These are phyloP conservation scores for Oenanthe sinensis DNA, from an alignment of 129 eudicot genomes.

Conservation along the genomic window DNA sequence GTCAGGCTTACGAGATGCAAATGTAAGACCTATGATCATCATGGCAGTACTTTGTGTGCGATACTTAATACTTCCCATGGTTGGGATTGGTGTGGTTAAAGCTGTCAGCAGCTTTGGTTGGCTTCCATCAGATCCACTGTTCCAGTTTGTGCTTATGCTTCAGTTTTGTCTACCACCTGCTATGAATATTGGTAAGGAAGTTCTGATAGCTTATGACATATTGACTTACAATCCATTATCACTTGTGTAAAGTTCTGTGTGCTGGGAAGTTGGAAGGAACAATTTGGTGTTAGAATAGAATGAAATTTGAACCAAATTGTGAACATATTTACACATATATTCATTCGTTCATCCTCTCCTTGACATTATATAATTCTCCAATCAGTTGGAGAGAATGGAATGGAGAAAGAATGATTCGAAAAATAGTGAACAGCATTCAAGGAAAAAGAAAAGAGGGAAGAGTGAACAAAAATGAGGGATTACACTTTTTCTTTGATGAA, in stretches of 20 bases:
- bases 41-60: constrained; percentile 50
- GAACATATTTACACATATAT: neutral
- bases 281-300: neutral
- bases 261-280: neutral
- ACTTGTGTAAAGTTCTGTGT: neutral
- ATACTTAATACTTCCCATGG: constrained; percentile 45
- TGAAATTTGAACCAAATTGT: neutral
- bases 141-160: constrained; percentile 64
- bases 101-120: constrained; percentile 52
- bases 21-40: constrained; percentile 28
- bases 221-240: neutral
- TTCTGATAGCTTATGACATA: neutral
- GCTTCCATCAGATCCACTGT: constrained; percentile 77
- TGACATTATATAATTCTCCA: neutral
- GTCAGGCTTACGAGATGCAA: constrained; percentile 54
- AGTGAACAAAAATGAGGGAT: neutral
- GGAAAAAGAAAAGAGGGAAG: neutral
- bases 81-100: constrained; percentile 62
- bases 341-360: neutral
- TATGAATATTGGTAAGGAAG: constrained; percentile 59
- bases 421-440: neutral
- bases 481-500: neutral
- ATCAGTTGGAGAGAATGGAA: neutral
- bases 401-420: neutral
- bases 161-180: constrained; percentile 89